Percentiles rank a stretch among this genome's conserved stretches.
Conservation (phyloP, 495 filamentous ascomycete species). For the Lineolata rhizophorae region DNA sequence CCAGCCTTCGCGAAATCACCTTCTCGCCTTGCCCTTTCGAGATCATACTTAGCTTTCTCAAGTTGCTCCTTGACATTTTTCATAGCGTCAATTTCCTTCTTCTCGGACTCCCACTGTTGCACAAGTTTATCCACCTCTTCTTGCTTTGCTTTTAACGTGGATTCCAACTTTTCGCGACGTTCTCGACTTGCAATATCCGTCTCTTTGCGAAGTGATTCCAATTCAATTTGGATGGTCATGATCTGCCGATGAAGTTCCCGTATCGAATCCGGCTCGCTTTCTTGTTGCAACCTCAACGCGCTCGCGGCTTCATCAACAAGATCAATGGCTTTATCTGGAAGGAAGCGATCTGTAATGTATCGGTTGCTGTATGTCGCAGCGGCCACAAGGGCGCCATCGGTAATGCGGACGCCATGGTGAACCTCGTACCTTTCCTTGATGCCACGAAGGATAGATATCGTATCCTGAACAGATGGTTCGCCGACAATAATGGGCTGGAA, state of each 20-base stretch:
- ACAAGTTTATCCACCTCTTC: slow-evolving; percentile 44
- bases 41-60: slow-evolving; percentile 61
- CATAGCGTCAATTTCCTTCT: slow-evolving; percentile 57
- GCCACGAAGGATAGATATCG: slow-evolving; percentile 84
- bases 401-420: slow-evolving; percentile 86
- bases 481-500: slow-evolving; percentile 86
- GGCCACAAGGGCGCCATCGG: slow-evolving; percentile 75
- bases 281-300: slow-evolving; percentile 74
- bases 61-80: slow-evolving; percentile 71
- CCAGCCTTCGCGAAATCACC: slow-evolving; percentile 82
- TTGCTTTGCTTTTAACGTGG: slow-evolving; percentile 48
- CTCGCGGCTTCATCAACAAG: slow-evolving; percentile 91
- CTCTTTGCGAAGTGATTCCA: slow-evolving; percentile 89
- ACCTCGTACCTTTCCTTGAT: slow-evolving; percentile 96
- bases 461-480: slow-evolving; percentile 77
- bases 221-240: slow-evolving; percentile 91
- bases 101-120: slow-evolving; percentile 76
- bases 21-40: slow-evolving; percentile 71
- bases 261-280: slow-evolving; percentile 89
- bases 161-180: slow-evolving; percentile 66
- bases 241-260: slow-evolving; percentile 79
- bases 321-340: slow-evolving; percentile 94
- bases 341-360: slow-evolving; percentile 88
- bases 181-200: slow-evolving; percentile 74
- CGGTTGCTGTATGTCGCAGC: slow-evolving; percentile 84